Evolutionary conservation across 2,329 filamentous ascomycete species (phyloP), one percentile per base, ranked within the genome.

Genomic region (Sarocladium strictum): DNA sequence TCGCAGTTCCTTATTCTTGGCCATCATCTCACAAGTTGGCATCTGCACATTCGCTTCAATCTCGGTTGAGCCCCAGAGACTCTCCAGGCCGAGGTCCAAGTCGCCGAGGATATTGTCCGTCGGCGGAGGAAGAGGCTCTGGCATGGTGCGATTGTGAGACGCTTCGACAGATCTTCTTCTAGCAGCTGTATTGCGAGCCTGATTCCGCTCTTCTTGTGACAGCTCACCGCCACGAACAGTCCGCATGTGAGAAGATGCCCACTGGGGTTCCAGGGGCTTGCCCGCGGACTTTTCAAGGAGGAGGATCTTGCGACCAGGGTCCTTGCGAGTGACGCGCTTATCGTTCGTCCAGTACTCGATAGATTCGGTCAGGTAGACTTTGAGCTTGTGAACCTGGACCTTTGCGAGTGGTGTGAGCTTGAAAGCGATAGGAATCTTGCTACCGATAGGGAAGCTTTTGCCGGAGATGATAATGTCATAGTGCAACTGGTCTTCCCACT

Each of bases 381-480:
- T 96, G 68, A 97, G 86, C 60, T 93, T 86, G 70, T 96, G 92
- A 54, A 93, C 89, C 67, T 95, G 90, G 6, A 96, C 91, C 73
- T 97, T 97, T 57, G 92, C 91, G 21, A 97, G 73, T 0, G 92
- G 92, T 1, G 91, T 96, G 60, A 97, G 77, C 69, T 96, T 96
- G 76, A 97, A 96, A 1, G 91, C 91, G 56, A 97, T 94, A 1
- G 92, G 92, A 15, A 97, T 90, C 63, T 89, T 89, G 37, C 87
- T 82, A 15, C 92, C 92, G 19, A 97, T 81, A 0, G 92, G 90
- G 57, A 97, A 97, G 1, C 91, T 95, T 76, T 96, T 96, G 54
- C 92, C 92, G 1, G 91, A 96, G 54, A 97, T 96, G 66, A 96
- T 86, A 61, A 97, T 96, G 64, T 97, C 92, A 71, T 97, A 97